Evolutionary conservation across 352 stramenopile species (phyloP).

Genomic region (Globisporangium heterothallicum): DNA sequence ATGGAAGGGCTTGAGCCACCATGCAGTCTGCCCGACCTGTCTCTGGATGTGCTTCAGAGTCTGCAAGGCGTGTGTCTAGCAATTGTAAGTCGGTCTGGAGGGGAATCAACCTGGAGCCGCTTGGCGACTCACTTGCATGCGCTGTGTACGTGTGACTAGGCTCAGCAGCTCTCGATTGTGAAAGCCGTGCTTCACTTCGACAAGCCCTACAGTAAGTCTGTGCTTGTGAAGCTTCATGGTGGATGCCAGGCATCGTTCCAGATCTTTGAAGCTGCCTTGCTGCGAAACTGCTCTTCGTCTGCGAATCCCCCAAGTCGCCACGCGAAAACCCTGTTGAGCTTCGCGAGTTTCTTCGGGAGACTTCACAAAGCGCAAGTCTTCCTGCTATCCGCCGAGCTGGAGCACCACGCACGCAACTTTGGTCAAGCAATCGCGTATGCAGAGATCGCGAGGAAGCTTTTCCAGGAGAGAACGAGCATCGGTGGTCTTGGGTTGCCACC

Average conservation of each 20-base stretch:
- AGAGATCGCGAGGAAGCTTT: slow-evolving; percentile 11
- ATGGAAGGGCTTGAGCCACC: slow-evolving; percentile 8
- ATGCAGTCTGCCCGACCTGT: slow-evolving; percentile 15
- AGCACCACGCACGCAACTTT: slow-evolving; percentile 14
- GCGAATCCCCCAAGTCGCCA: not conserved
- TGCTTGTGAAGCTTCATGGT: slow-evolving; percentile 35
- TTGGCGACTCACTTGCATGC: no score
- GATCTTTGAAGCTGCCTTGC: slow-evolving; percentile 12
- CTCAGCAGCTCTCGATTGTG: slow-evolving; percentile 37
- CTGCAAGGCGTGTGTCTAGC: slow-evolving; percentile 14
- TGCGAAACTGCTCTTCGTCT: slow-evolving; percentile 16
- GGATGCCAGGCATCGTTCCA: slow-evolving; percentile 21
- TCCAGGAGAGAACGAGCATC: slow-evolving; percentile 22
- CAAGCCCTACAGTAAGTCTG: slow-evolving; percentile 20
- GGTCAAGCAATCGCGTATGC: slow-evolving; percentile 28
- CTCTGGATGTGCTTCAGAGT: slow-evolving; percentile 13
- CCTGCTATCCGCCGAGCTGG: slow-evolving; percentile 19
- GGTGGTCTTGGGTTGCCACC: slow-evolving; percentile 15
- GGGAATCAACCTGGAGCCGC: no score
- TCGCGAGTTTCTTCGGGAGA: slow-evolving; percentile 24
- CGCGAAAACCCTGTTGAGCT: slow-evolving; percentile 17
- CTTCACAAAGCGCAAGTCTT: slow-evolving; percentile 25
- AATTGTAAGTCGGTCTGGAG: slow-evolving; percentile 16
- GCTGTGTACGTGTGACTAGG: slow-evolving; percentile 19
- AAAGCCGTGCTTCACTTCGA: slow-evolving; percentile 25